Evolutionary conservation across 306 rosid genomes (phyloP).

Genomic region (Cicer pinnatifidum): DNA sequence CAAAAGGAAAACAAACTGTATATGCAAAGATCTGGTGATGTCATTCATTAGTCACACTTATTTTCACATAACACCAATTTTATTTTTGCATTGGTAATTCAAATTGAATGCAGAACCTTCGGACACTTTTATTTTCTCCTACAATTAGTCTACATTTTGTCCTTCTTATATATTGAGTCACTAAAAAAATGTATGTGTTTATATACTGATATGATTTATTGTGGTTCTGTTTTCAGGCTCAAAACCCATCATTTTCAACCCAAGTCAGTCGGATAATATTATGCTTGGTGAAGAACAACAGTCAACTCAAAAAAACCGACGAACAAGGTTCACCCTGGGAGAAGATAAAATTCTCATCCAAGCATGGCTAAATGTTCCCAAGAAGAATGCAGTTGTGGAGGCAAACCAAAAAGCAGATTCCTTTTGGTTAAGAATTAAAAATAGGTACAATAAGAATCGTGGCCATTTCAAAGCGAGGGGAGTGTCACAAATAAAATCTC

Average conservation of each 20-base stretch:
- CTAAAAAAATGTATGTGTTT: neutral
- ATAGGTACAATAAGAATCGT: neutral
- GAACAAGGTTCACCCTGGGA: neutral
- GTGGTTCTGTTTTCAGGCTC: slow-evolving; percentile 8
- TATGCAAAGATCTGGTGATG: slow-evolving; percentile 10
- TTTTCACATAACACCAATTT: neutral
- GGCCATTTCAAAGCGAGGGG: slow-evolving; percentile 11
- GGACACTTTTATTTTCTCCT: neutral
- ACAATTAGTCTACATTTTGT: slow-evolving; percentile 10
- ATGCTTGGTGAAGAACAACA: neutral
- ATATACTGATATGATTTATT: slow-evolving; percentile 5
- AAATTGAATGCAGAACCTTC: neutral
- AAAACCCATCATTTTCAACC: neutral
- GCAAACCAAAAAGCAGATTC: neutral
- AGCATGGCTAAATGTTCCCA: slow-evolving; percentile 22
- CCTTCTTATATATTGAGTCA: neutral
- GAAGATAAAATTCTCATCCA: slow-evolving; percentile 22
- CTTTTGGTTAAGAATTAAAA: slow-evolving; percentile 8
- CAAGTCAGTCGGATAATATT: neutral
- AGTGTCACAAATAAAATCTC: slow-evolving; percentile 2
- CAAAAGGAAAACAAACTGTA: slow-evolving; percentile 2
- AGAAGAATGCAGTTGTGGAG: neutral
- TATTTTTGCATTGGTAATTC: neutral
- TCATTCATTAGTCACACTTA: neutral
- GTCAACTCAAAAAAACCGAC: neutral